Evolutionary conservation across 768 basidiomycete genomes (phyloP), one percentile per base, ranked within the genome.

Genomic region (Boletus sensibilis): DNA sequence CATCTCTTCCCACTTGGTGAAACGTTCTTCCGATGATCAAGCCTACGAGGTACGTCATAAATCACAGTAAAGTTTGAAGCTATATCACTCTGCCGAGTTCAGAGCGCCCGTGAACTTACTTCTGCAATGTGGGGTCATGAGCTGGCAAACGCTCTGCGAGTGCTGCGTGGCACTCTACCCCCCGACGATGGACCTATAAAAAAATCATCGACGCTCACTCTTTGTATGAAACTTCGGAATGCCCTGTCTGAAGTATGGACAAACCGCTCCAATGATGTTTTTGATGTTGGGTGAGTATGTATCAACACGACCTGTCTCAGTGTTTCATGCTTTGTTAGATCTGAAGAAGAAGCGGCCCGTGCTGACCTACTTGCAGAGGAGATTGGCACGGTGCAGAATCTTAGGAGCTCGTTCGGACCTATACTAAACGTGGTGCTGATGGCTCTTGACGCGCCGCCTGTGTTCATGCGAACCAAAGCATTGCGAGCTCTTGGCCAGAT

Each of bases 391-490:
- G 79, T 87, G 14, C 92, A 93, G 57, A 82, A 79, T 38, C 76
- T 97, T 46, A 85, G 84, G 54, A 86, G 81, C 59, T 91, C 90
- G 3, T 95, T 96, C 70, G 84, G 90, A 42, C 86, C 91, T 0
- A 90, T 98, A 51, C 74, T 98, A 13, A 85, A 84, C 20, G 85
- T 88, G 35, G 85, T 97, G 31, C 69, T 98, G 20, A 75, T 79
- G 52, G 84, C 93, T 2, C 79, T 96, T 58, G 92, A 96, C 64
- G 90, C 91, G 0, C 82, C 90, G 5, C 83, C 87, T 4, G 94
- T 98, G 27, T 93, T 91, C 64, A 90, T 96, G 79, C 85, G 97
- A 33, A 95, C 94, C 0, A 98, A 98, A 70, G 96, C 96, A 0
- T 76, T 99, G 31, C 82, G 90, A 50, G 94, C 92, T 0, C 78